Base-by-base conservation (phyloP, 2,329 filamentous ascomycete genomes). In the Fusarium sp. region DNA sequence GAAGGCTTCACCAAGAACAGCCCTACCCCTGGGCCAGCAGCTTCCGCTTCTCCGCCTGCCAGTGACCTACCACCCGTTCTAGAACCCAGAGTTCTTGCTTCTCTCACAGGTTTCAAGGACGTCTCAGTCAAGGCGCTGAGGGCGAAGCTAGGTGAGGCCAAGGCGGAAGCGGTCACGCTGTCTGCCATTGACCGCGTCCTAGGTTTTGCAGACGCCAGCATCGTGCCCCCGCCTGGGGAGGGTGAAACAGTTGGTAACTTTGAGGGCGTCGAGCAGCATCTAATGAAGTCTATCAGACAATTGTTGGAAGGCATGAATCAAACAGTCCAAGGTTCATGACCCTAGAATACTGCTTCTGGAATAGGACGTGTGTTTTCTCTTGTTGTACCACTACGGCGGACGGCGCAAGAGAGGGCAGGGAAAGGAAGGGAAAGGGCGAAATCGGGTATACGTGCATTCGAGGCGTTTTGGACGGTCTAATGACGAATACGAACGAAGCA, bases 151-250 rank as follows among this genome's bases (percentile, higher is more conserved):
- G 82, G 82, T 20, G 78, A 79, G 58, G 76, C 77, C 25, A 80
- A 79, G 63, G 81, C 83, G 11, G 83, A 86, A 68, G 79, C 80
- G 10, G 77, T 86, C 33, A 78, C 84, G 0, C 73, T 86, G 31
- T 85, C 83, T 2, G 83, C 84, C 11, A 83, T 86, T 50, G 82
- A 86, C 65, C 83, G 83, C 20, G 83, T 83, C 2, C 76, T 86
- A 6, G 84, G 83, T 3, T 79, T 86, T 16, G 80, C 82, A 4
- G 79, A 82, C 33, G 78, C 78, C 4, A 85, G 81, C 65, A 80
- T 82, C 25, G 75, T 81, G 18, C 75, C 79, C 2, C 77, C 77
- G 4, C 71, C 74, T 4, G 74, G 68, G 5, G 78, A 79, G 46
- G 76, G 76, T n/a, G 76, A 80, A 58, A 61, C 74, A 20, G 71